Percentiles rank a stretch among this genome's conserved stretches.
These are phyloP conservation scores for Beta vulgaris DNA, from an alignment of 148 eudicot genomes.

Conservation along the genomic window DNA sequence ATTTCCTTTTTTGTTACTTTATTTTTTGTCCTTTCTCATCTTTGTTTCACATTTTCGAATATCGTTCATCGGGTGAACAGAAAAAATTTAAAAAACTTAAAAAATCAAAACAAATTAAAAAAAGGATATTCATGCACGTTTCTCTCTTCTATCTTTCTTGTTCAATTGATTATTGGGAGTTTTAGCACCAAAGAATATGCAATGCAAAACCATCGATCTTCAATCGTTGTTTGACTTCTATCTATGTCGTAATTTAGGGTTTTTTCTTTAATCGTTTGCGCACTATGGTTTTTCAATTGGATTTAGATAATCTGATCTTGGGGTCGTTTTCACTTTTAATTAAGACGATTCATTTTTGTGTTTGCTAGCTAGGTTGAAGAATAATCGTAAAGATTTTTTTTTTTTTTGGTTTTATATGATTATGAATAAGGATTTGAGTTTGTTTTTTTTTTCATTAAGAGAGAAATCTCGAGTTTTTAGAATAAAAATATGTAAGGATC, in stretches of 20 bases:
- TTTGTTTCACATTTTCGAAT: slow-evolving; percentile 11
- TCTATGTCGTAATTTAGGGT: no score
- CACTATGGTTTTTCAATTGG: neutral
- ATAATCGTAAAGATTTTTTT: neutral
- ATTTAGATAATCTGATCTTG: slow-evolving; percentile 4
- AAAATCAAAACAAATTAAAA: no score
- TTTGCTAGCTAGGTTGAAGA: neutral
- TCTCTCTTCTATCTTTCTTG: slow-evolving; percentile 13
- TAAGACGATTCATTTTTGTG: slow-evolving; percentile 18
- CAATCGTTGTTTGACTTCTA: neutral
- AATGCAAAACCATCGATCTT: neutral
- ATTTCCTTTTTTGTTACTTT: no score
- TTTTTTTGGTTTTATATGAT: neutral
- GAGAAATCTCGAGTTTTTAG: no score
- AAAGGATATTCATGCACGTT: neutral
- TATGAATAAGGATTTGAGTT: slow-evolving; percentile 1
- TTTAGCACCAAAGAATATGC: no score
- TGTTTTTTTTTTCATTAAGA: neutral
- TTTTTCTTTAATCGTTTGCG: neutral
- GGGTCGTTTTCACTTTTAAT: slow-evolving; percentile 17
- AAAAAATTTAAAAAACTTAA: neutral
- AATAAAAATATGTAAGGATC: slow-evolving; percentile 57
- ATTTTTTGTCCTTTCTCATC: no score
- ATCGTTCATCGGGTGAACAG: neutral
- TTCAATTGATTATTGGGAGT: neutral